A percentile compares a stretch with the other conserved stretches of the same genome.
Evolutionary conservation across 495 filamentous ascomycete genomes (phyloP).

Genomic region (Aspergillus cavernicola): DNA sequence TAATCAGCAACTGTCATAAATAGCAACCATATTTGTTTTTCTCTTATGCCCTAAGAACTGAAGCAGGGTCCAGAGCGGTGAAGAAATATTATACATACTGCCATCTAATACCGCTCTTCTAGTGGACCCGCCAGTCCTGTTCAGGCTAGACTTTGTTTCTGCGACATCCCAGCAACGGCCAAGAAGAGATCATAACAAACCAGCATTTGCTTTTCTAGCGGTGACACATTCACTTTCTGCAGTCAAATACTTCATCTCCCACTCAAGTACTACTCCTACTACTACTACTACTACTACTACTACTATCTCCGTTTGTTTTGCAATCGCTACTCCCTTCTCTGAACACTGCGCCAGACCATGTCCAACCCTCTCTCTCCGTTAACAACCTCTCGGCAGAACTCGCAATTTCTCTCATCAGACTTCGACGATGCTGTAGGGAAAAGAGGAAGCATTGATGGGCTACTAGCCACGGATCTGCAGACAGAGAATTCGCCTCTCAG

Average conservation of each 20-base stretch:
- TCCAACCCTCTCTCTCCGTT: slow-evolving; percentile 44
- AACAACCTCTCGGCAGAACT: slow-evolving; percentile 42
- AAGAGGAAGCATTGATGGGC: slow-evolving; percentile 9
- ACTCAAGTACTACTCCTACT: too few species aligned
- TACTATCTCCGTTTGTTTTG: not conserved
- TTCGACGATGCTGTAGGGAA: slow-evolving; percentile 9
- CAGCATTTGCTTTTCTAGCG: slow-evolving; percentile 1
- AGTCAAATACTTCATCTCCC: not conserved
- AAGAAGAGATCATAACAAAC: slow-evolving; percentile 21
- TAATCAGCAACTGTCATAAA: not conserved
- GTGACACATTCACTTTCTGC: not conserved
- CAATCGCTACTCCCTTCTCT: not conserved
- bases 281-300: too few species aligned
- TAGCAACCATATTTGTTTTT: too few species aligned
- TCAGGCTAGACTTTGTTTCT: slow-evolving; percentile 42
- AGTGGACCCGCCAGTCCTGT: slow-evolving; percentile 19
- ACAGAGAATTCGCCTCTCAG: slow-evolving; percentile 35
- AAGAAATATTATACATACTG: not conserved
- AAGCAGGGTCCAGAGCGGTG: slow-evolving; percentile 7
- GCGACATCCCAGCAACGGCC: slow-evolving; percentile 31
- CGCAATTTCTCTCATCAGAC: slow-evolving; percentile 30
- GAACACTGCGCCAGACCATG: slow-evolving; percentile 26
- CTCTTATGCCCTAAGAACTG: too few species aligned
- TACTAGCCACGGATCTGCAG: slow-evolving; percentile 18
- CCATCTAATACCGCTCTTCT: slow-evolving; percentile 6